A percentile compares a stretch with the other conserved stretches of the same genome.
These are phyloP conservation scores for Wilhelminamyces savonicus DNA, from an alignment of 805 yeast species.

Conservation along the genomic window DNA sequence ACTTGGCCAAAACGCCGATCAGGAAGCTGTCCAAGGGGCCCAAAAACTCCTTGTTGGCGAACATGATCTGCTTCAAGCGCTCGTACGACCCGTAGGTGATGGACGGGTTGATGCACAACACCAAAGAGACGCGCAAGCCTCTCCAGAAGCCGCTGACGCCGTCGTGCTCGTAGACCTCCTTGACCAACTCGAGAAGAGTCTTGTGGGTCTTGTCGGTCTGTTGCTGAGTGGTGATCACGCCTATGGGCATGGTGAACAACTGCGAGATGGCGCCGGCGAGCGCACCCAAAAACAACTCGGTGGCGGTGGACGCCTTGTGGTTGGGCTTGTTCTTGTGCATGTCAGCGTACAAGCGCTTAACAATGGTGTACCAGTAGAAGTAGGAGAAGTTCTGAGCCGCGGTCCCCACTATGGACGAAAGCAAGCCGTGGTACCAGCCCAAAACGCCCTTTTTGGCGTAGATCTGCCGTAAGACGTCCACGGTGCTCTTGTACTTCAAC, in stretches of 20 bases:
- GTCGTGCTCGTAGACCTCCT: conserved; percentile 53
- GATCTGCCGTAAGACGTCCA: conserved; percentile 59
- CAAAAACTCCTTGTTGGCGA: conserved; percentile 36
- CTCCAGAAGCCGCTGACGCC: conserved; percentile 75
- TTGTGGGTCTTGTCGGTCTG: conserved; percentile 45
- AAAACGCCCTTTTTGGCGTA: conserved; percentile 52
- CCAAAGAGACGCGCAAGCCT: conserved; percentile 74
- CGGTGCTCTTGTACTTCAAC: conserved; percentile 45
- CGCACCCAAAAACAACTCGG: conserved; percentile 70
- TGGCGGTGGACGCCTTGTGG: conserved; percentile 46
- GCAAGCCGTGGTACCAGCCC: conserved; percentile 70
- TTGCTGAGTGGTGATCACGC: conserved; percentile 58
- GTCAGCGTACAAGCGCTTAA: conserved; percentile 49
- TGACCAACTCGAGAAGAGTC: conserved; percentile 23
- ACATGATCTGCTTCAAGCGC: conserved; percentile 51
- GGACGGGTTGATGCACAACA: conserved; percentile 76
- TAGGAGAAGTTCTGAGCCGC: conserved; percentile 78
- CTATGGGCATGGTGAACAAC: conserved; percentile 73
- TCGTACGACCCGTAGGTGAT: conserved; percentile 82
- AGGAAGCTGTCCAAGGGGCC: conserved; percentile 60
- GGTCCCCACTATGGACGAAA: conserved; percentile 60
- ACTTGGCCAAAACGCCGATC: conserved; percentile 75
- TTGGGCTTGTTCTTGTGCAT: conserved; percentile 28
- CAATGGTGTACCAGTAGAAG: conserved; percentile 81
- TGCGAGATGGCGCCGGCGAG: conserved; percentile 80